Conservation (phyloP, 2,329 filamentous ascomycete genomes). For the Dactylellina leptospora region DNA sequence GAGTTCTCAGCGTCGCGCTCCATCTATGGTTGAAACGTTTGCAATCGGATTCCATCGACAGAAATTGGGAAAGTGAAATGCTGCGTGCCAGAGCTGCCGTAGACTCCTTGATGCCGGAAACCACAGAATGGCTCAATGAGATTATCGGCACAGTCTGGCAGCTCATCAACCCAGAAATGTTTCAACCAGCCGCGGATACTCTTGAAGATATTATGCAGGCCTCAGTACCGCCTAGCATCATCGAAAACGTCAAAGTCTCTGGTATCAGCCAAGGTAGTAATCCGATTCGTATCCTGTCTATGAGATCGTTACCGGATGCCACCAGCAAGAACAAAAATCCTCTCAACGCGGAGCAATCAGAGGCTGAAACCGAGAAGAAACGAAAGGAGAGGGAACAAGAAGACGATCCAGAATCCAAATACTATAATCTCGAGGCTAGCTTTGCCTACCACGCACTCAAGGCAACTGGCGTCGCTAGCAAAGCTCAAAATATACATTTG, state of each 20-base stretch:
- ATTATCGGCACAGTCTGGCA: conserved; percentile 86
- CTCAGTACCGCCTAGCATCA: conserved; percentile 80
- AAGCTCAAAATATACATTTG: conserved; percentile 96
- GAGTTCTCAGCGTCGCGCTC: conserved; percentile 48
- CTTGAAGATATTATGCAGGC: conserved; percentile 97
- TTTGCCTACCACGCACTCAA: conserved; percentile 83
- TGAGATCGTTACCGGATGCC: conserved; percentile 64
- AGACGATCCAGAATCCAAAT: conserved; percentile 63
- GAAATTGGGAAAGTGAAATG: conserved; percentile 51
- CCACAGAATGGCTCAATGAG: conserved; percentile 84
- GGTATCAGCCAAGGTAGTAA: conserved; percentile 95
- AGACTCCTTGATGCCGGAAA: conserved; percentile 53
- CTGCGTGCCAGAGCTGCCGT: conserved; percentile 35
- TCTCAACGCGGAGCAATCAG: conserved; percentile 82
- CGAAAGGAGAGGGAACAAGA: conserved; percentile 48
- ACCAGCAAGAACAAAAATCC: conserved; percentile 74
- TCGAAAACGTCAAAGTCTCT: conserved; percentile 93
- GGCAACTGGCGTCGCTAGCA: conserved; percentile 80
- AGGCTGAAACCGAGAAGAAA: conserved; percentile 41
- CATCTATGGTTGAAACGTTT: conserved; percentile 50
- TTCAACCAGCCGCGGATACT: conserved; percentile 88
- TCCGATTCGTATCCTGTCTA: conserved; percentile 77
- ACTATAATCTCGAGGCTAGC: conserved; percentile 89
- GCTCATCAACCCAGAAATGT: conserved; percentile 93
- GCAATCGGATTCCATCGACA: conserved; percentile 43